Evolutionary conservation across 2,329 filamentous ascomycete species (phyloP).

Genomic region (Trichoderma atrobrunneum): DNA sequence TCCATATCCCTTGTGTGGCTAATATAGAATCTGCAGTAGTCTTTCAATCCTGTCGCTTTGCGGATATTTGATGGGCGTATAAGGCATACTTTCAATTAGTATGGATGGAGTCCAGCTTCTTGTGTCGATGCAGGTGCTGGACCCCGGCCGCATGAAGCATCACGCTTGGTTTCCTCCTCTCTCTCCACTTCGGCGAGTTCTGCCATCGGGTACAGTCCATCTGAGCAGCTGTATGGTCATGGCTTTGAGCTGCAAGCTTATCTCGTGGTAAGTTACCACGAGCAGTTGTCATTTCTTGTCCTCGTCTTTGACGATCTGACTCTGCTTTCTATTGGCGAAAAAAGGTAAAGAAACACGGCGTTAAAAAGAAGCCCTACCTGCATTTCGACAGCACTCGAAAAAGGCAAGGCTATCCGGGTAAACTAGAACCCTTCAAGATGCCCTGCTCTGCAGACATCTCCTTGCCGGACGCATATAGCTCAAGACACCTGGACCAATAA

Average conservation of each 20-base stretch:
- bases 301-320: not conserved
- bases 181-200: not conserved
- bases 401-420: slow-evolving; percentile 7
- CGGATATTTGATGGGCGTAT: not conserved
- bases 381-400: not conserved
- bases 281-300: not conserved
- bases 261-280: not conserved
- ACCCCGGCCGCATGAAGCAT: not conserved
- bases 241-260: not conserved
- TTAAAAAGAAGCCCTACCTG: not conserved
- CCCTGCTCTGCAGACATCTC: slow-evolving; percentile 2
- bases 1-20: not conserved
- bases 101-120: not conserved
- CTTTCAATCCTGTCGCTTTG: not conserved
- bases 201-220: not conserved
- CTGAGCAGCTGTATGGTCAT: not conserved
- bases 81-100: not conserved
- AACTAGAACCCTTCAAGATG: not conserved
- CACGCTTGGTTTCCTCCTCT: not conserved
- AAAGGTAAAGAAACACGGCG: not conserved
- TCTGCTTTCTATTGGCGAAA: not conserved
- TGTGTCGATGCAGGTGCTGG: not conserved
- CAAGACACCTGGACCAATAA: slow-evolving; percentile 9
- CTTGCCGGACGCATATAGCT: slow-evolving; percentile 1
- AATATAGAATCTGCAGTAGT: not conserved